Evolutionary conservation across 2,329 filamentous ascomycete species (phyloP).

Genomic region (Exophiala dermatitidis): DNA sequence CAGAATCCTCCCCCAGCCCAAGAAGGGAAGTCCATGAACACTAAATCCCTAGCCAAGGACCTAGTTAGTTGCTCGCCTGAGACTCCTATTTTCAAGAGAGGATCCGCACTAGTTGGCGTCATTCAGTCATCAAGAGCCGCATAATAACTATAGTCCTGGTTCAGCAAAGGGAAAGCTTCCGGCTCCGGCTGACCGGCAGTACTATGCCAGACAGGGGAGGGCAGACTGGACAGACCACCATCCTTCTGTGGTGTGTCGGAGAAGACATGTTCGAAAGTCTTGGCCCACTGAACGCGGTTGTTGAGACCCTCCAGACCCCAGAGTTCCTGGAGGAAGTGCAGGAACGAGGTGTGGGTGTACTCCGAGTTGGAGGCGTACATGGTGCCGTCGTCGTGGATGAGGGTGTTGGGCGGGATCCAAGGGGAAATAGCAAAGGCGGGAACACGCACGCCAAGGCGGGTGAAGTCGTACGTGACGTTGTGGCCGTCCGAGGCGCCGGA

Average conservation of each 20-base stretch:
- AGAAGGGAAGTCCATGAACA: too few relatives aligned
- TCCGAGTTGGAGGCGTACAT: slow-evolving; percentile 33
- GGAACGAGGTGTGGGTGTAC: slow-evolving; percentile 36
- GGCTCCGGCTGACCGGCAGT: slow-evolving; percentile 32
- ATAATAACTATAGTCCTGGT: slow-evolving; percentile 30
- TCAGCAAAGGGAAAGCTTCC: slow-evolving; percentile 30
- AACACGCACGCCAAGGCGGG: slow-evolving; percentile 15
- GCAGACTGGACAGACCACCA: slow-evolving; percentile 26
- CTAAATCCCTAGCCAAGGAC: too few relatives aligned
- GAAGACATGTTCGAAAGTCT: slow-evolving; percentile 37
- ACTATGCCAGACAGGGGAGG: slow-evolving; percentile 34
- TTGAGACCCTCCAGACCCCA: slow-evolving; percentile 37
- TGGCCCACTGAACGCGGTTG: slow-evolving; percentile 39
- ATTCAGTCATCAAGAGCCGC: neutral
- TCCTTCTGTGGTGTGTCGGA: slow-evolving; percentile 28
- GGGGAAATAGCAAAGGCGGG: slow-evolving; percentile 18
- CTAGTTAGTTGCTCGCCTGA: too few relatives aligned
- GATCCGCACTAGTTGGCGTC: too few relatives aligned
- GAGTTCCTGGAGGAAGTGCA: slow-evolving; percentile 38
- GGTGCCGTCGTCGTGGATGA: slow-evolving; percentile 36
- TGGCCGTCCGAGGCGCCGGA: slow-evolving; percentile 14
- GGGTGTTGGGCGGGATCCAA: slow-evolving; percentile 22
- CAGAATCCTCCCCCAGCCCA: too few relatives aligned
- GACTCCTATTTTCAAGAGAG: too few relatives aligned
- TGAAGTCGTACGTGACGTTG: slow-evolving; percentile 20